Evolutionary conservation across 768 basidiomycete genomes (phyloP).

Genomic region (Clathrus columnatus): DNA sequence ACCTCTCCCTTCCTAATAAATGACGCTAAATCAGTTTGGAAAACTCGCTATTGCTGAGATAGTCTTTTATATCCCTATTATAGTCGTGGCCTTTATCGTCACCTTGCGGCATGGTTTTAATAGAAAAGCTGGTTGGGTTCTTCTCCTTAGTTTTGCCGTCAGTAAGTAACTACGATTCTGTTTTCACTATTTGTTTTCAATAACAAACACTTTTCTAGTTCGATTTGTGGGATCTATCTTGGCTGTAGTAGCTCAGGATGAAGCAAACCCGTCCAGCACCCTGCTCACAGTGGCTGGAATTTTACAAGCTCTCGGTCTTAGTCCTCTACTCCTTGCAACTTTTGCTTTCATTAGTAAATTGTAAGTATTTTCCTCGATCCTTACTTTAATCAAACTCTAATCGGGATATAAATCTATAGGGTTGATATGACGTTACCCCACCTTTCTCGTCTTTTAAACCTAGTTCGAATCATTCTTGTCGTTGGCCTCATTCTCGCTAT

Average conservation of each 20-base stretch:
- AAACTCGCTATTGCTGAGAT: slow-evolving; percentile 53
- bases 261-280: slow-evolving; percentile 17
- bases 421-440: background rate
- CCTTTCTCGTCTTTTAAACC: background rate
- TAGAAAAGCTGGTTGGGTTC: slow-evolving; percentile 56
- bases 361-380: slow-evolving; percentile 21
- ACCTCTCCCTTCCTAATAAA: background rate
- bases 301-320: slow-evolving; percentile 30
- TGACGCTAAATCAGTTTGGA: slow-evolving; percentile 33
- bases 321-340: slow-evolving; percentile 31
- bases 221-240: slow-evolving; percentile 51
- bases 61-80: slow-evolving; percentile 49
- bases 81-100: slow-evolving; percentile 36
- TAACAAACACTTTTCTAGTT: slow-evolving; percentile 27
- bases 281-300: slow-evolving; percentile 46
- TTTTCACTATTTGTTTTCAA: background rate
- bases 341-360: slow-evolving; percentile 27
- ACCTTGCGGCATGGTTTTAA: slow-evolving; percentile 46
- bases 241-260: slow-evolving; percentile 42
- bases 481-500: slow-evolving; percentile 26
- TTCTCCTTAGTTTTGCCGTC: slow-evolving; percentile 50
- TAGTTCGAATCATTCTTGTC: slow-evolving; percentile 12
- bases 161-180: slow-evolving; percentile 32
- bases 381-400: background rate
- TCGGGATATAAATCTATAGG: too few species aligned